Base-by-base conservation (phyloP, 129 eudicot species). In the Escallonia rubra region DNA sequence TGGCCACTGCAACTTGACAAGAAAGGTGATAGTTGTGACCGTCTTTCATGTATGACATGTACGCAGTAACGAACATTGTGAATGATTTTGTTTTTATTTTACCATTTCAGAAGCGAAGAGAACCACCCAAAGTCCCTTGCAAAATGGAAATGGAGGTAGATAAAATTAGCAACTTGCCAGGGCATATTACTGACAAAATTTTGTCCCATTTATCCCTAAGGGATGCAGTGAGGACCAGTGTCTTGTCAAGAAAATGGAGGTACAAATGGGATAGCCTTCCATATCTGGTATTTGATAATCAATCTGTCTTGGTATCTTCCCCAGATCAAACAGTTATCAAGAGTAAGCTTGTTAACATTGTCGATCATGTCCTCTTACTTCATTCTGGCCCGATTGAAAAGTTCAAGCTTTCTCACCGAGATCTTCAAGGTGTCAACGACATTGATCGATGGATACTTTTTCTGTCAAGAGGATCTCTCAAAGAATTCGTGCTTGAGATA, bases 401-500 rank as follows among this genome's bases (percentile, higher is more conserved):
- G 70, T 90, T 90, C 81, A 90, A 87, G 76, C 92, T 90, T 42
- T 90, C 95, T 47, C 95, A 84, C 72, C 78, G 85, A 43, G 95
- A 87, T 58, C 94, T 91, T 50, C 94, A 91, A 86, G 96, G 96
- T 60, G 96, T 85, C 44, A 68, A 78, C 50, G 97, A 91, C 67
- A 88, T 91, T n/a, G 97, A 91, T 61, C 67, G 96, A 70, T 91
- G 97, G 97, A 88, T 91, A 60, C 91, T 85, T 43, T 82, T 70
- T 60, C 90, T 91, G 40, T 91, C 97, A 65, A 83, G 97, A 57
- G 87, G 88, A 13, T 72, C 85, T 4, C 80, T 86, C 23, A 81
- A 82, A 60, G 94, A 91, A 69, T 81, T 91, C 58, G 69, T 85
- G 12, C 89, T 91, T 13, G 97, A 91, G 62, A 91, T 88, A 43